A percentile compares a stretch with the other conserved stretches of the same genome.
Conservation (phyloP, 2,329 filamentous ascomycete species). For the Ustulina deusta region DNA sequence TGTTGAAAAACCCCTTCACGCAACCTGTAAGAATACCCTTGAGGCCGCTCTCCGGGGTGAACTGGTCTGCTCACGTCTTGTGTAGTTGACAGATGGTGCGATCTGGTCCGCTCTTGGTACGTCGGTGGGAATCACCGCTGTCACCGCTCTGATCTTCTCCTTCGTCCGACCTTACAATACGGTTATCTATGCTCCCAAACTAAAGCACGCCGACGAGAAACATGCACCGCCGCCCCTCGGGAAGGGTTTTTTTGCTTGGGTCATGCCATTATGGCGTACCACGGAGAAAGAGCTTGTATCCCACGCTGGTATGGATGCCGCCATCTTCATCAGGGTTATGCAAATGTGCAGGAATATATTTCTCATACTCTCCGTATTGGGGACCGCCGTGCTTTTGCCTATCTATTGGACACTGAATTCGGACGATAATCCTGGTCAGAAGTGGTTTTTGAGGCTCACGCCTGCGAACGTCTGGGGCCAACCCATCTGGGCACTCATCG, state of each 20-base stretch:
- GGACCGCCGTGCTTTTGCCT: slow-evolving; percentile 82
- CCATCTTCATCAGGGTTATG: slow-evolving; percentile 87
- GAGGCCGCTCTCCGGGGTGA: not conserved
- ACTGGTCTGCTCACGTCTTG: slow-evolving; percentile 23
- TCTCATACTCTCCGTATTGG: slow-evolving; percentile 75
- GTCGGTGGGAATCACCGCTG: slow-evolving; percentile 78
- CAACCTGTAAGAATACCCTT: slow-evolving; percentile 55
- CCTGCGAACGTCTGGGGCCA: slow-evolving; percentile 65
- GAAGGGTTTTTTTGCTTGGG: slow-evolving; percentile 89
- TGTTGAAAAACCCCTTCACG: slow-evolving; percentile 65
- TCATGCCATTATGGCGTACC: slow-evolving; percentile 80
- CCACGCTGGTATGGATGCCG: slow-evolving; percentile 91
- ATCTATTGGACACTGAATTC: slow-evolving; percentile 73
- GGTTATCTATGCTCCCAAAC: slow-evolving; percentile 91
- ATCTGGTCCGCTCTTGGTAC: slow-evolving; percentile 84
- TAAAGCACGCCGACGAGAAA: slow-evolving; percentile 91
- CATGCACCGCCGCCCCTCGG: slow-evolving; percentile 88
- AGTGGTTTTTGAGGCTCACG: slow-evolving; percentile 71
- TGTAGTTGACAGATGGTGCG: slow-evolving; percentile 65
- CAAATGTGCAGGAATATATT: slow-evolving; percentile 96
- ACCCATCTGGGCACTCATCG: slow-evolving; percentile 69
- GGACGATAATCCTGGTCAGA: slow-evolving; percentile 48
- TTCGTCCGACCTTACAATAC: slow-evolving; percentile 91
- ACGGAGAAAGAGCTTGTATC: slow-evolving; percentile 81
- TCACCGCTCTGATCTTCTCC: slow-evolving; percentile 85